A percentile compares a stretch with the other conserved stretches of the same genome.
Evolutionary conservation across 23 red algal species (phyloP).

Genomic region (Gracilaria vermiculophylla): DNA sequence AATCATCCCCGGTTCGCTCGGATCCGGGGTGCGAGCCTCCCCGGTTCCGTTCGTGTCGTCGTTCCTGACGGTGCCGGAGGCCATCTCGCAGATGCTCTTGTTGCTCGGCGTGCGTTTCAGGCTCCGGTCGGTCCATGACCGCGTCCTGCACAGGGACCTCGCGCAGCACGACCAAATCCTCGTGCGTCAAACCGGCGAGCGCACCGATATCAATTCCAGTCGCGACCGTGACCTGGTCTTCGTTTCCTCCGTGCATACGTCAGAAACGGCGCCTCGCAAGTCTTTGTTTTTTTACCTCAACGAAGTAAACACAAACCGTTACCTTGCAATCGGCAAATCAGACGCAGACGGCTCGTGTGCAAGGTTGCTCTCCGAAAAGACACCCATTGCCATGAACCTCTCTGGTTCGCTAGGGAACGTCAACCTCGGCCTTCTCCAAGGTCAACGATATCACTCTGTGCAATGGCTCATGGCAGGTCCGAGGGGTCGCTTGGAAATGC

Average conservation of each 20-base stretch:
- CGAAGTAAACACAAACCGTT: neutral
- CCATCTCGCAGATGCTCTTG: conserved; percentile 32
- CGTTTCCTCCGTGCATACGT: neutral
- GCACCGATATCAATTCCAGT: neutral
- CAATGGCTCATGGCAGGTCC: conserved; percentile 77
- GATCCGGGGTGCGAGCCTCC: neutral
- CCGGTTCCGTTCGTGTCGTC: neutral
- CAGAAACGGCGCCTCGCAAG: neutral
- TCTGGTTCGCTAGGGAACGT: neutral
- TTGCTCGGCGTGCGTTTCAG: conserved; percentile 48
- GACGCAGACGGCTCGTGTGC: neutral
- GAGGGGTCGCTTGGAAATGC: conserved; percentile 54
- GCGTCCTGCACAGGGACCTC: conserved; percentile 8
- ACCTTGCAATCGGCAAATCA: neutral
- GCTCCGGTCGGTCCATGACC: conserved; percentile 20
- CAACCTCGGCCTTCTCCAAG: conserved; percentile 3
- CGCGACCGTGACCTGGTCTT: neutral
- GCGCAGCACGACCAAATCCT: neutral
- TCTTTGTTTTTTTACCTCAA: neutral
- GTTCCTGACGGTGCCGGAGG: neutral
- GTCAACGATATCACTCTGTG: neutral
- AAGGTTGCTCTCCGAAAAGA: neutral
- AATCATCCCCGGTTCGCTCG: conserved; percentile 38
- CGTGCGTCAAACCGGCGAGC: conserved; percentile 8
- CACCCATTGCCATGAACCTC: neutral